Conservation (phyloP, 75 land plant genomes). For the Selaginella moellendorffii region DNA sequence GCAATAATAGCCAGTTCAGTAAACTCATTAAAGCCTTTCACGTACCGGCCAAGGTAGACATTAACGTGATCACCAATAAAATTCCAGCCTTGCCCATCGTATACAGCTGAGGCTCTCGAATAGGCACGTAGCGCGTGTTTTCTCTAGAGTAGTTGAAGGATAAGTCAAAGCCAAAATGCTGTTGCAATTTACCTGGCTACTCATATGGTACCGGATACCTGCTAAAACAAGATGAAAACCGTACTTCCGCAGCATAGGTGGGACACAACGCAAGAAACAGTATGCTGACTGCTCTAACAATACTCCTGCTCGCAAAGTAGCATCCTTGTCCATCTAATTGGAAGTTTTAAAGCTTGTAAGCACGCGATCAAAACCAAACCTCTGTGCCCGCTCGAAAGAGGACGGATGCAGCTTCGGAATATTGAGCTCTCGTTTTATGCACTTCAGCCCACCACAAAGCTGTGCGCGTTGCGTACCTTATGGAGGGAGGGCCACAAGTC, state of each 20-base stretch:
- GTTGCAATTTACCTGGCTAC: conserved; percentile 95
- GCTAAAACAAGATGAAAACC: conserved; percentile 90
- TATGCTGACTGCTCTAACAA: conserved; percentile 95
- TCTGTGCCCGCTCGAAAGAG: conserved; percentile 66
- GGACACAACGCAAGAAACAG: conserved; percentile 59
- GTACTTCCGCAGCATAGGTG: conserved; percentile 89
- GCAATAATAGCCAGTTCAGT: background rate
- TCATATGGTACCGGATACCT: conserved; percentile 64
- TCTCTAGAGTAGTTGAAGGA: conserved; percentile 27
- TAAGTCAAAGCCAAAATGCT: too few relatives aligned
- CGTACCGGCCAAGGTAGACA: conserved; percentile 81
- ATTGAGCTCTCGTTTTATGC: conserved; percentile 70
- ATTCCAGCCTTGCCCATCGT: conserved; percentile 67
- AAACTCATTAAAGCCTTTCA: background rate
- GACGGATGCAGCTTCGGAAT: conserved; percentile 70
- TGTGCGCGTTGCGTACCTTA: conserved; percentile 70
- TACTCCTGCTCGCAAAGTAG: conserved; percentile 66
- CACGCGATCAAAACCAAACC: conserved; percentile 43
- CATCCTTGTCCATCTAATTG: conserved; percentile 34
- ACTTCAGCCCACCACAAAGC: conserved; percentile 98
- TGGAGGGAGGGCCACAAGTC: conserved; percentile 54
- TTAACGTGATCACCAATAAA: conserved; percentile 79
- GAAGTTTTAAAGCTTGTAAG: background rate
- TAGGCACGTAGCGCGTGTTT: conserved; percentile 84
- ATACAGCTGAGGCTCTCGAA: conserved; percentile 56